Evolutionary conservation across 2,329 filamentous ascomycete species (phyloP), one percentile per base, ranked within the genome.

Genomic region (Pestalotiopsis sp.): DNA sequence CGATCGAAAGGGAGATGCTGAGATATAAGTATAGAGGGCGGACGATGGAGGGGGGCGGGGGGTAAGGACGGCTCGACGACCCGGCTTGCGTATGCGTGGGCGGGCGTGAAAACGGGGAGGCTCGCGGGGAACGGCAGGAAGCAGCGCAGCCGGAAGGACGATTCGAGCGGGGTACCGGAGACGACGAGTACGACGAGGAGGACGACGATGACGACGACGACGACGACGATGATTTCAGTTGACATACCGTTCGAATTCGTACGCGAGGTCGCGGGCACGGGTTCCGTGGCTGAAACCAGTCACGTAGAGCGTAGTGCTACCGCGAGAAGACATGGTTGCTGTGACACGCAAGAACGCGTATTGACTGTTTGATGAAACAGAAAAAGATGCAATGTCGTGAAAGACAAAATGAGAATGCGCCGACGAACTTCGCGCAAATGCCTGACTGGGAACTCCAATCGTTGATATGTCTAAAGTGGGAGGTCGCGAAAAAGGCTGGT

Each of bases 161-260:
- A 80, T 80, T 77, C 79, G 78, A 77, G 78, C 78, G 79, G 78
- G 82, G 81, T 79, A 83, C 83, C 82, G 84, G 82, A 27, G 23
- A 59, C 23, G 23, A 36, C 23, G 23, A 82, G 11, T 59, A 59
- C 23, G 23, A n/a, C 23, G 23, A 36, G 14, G 59, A 62, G 17
- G 59, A 38, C 57, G 59, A 62, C 59, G 59, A 39, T 49, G 13
- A 36, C 79, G 81, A 81, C 81, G 82, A 81, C 79, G 77, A 75
- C 77, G 78, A 62, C 5, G 31, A 36, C 31, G 31, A 36, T 36
- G 14, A 49, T 79, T 85, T 67, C 27, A 84, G 85, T 83, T 87
- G 88, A 97, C 95, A 90, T 97, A 98, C 94, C 95, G 94, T 95
- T 98, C 95, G 93, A 98, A 98, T 89, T 98, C 95, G 93, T 97